Conservation (phyloP, 108 stramenopile genomes). For the Chaetoceros muelleri region DNA sequence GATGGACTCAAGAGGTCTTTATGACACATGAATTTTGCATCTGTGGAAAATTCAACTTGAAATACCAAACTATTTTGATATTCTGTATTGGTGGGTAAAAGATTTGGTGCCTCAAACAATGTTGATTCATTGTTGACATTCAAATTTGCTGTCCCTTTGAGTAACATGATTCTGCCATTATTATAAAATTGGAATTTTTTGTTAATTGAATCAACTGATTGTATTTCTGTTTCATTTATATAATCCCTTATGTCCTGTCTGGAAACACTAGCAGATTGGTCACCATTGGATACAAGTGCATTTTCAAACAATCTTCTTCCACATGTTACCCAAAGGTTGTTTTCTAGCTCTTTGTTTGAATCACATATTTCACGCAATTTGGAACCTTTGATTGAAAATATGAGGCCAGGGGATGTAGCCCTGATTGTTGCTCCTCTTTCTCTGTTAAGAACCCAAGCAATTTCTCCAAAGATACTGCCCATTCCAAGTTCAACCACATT, state of each 20-base stretch:
- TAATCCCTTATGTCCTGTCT: not conserved
- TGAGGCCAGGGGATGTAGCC: slow-evolving; percentile 4
- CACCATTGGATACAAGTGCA: slow-evolving; percentile 3
- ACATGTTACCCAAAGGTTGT: slow-evolving; percentile 10
- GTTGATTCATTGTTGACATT: not conserved
- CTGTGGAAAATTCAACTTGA: not conserved
- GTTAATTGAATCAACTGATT: slow-evolving; percentile 5
- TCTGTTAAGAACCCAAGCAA: slow-evolving; percentile 9
- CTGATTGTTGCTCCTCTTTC: slow-evolving; percentile 8
- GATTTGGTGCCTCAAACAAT: not conserved
- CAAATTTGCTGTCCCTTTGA: not conserved
- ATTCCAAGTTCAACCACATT: slow-evolving; percentile 17
- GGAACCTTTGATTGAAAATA: slow-evolving; percentile 7
- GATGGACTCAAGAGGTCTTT: not conserved
- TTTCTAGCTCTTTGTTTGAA: not conserved
- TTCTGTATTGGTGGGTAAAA: not conserved
- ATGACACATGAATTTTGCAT: not conserved
- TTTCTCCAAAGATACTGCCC: slow-evolving; percentile 23
- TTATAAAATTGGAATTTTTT: slow-evolving; percentile 3
- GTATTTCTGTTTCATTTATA: slow-evolving; percentile 5
- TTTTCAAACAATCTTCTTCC: slow-evolving; percentile 9
- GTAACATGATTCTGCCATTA: slow-evolving; percentile 2
- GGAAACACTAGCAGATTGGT: no score
- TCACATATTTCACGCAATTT: not conserved
- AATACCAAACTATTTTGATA: not conserved